These are phyloP conservation scores for Chlorophyllum brunneum DNA, from an alignment of 768 basidiomycete genomes.

Conservation along the genomic window DNA sequence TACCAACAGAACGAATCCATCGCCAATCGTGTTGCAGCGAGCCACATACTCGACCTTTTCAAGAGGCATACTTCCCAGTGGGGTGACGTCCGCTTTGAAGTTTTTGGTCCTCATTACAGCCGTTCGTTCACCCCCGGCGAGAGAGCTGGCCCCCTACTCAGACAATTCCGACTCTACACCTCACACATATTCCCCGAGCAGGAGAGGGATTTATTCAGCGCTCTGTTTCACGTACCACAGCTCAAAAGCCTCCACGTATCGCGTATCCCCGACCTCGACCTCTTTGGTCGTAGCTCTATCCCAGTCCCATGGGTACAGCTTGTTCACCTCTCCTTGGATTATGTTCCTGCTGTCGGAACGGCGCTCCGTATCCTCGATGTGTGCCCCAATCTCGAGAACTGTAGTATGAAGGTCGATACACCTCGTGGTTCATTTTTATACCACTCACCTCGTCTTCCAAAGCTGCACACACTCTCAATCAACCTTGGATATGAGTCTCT, in stretches of 20 bases:
- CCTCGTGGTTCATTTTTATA: conserved; percentile 20
- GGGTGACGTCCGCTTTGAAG: conserved; percentile 27
- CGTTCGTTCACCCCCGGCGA: conserved; percentile 18
- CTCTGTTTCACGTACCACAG: conserved; percentile 26
- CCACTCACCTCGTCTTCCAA: conserved; percentile 20
- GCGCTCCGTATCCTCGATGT: conserved; percentile 25
- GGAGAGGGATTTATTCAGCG: conserved; percentile 26
- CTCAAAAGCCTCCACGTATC: conserved; percentile 28
- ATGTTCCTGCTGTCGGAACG: conserved; percentile 24
- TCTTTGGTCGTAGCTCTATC: conserved; percentile 20
- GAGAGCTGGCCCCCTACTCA: conserved; percentile 25
- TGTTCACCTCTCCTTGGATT: conserved; percentile 22
- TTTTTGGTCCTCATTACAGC: conserved; percentile 27
- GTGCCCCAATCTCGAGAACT: conserved; percentile 24
- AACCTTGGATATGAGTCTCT: conserved; percentile 27
- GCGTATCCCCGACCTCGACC: conserved; percentile 25
- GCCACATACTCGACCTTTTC: conserved; percentile 28
- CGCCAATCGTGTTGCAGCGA: conserved; percentile 23
- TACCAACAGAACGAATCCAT: conserved; percentile 30
- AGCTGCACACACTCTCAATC: conserved; percentile 25
- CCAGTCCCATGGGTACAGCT: conserved; percentile 31
- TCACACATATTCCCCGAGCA: conserved; percentile 24
- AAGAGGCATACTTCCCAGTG: conserved; percentile 27
- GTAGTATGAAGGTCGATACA: conserved; percentile 26
- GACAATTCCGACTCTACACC: conserved; percentile 25